phyloP scores from a whole-genome alignment of 352 stramenopile species.

The Phytopythium ostracodes region DNA sequence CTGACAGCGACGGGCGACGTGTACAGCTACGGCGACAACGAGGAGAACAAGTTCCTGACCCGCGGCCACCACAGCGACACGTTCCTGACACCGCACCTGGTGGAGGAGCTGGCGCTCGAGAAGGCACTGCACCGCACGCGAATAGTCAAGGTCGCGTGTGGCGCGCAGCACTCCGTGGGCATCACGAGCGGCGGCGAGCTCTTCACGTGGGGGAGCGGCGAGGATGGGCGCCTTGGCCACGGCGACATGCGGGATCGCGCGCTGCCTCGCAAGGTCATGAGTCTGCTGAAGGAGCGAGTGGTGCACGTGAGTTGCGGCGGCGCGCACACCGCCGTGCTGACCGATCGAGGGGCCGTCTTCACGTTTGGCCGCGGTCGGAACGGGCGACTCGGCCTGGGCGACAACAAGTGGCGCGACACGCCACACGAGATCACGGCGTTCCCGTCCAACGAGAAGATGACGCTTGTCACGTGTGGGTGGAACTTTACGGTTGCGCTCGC shows the following conservation, averaged over 20 bases:
- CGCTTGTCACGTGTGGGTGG: slow-evolving; percentile 69
- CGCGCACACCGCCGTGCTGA: slow-evolving; percentile 74
- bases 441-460: slow-evolving; percentile 28
- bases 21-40: slow-evolving; percentile 71
- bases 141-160: slow-evolving; percentile 61
- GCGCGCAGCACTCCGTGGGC: slow-evolving; percentile 68
- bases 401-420: slow-evolving; percentile 74
- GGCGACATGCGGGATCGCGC: slow-evolving; percentile 76
- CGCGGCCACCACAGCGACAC: slow-evolving; percentile 16
- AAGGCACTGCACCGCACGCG: slow-evolving; percentile 69
- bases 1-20: slow-evolving; percentile 72
- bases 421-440: slow-evolving; percentile 55
- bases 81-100: slow-evolving; percentile 53
- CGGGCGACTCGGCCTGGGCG: slow-evolving; percentile 62
- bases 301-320: slow-evolving; percentile 72
- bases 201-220: slow-evolving; percentile 81
- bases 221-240: slow-evolving; percentile 75
- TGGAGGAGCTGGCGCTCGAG: slow-evolving; percentile 76
- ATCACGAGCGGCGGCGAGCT: slow-evolving; percentile 70
- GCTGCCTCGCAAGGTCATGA: slow-evolving; percentile 80
- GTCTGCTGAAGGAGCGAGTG: slow-evolving; percentile 56
- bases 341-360: slow-evolving; percentile 51
- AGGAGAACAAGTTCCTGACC: slow-evolving; percentile 41
- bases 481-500: slow-evolving; percentile 74
- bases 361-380: slow-evolving; percentile 75